Percentiles rank a stretch among this genome's conserved stretches.
phyloP scores from a whole-genome alignment of 345 rosid species.

The Clarkia xantiana region DNA sequence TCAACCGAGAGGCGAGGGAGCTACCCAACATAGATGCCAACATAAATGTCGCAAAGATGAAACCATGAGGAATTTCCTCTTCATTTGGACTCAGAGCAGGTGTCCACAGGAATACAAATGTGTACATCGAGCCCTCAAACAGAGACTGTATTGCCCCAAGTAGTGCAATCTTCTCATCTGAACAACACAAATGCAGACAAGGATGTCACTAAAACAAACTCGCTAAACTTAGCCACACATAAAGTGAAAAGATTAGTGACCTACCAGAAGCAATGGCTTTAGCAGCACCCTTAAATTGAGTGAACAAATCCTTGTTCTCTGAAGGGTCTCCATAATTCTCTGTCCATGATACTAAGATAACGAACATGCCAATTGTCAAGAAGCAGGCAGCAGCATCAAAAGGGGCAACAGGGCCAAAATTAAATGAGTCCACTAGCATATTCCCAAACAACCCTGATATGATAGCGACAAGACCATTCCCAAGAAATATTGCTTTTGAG shows the following conservation, averaged over 20 bases:
- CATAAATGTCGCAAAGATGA: constrained; percentile 94
- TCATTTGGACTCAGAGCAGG: constrained; percentile 85
- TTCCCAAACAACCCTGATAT: constrained; percentile 74
- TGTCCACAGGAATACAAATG: constrained; percentile 98
- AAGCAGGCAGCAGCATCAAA: constrained; percentile 93
- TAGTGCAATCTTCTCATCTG: constrained; percentile 93
- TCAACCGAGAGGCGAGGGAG: constrained; percentile 78
- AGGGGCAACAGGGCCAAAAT: constrained; percentile 97
- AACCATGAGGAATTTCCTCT: constrained; percentile 93
- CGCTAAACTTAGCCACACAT: background rate
- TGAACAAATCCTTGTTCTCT: constrained; percentile 76
- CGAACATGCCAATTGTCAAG: constrained; percentile 83
- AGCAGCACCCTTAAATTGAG: constrained; percentile 90
- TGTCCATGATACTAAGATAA: constrained; percentile 69
- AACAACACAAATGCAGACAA: constrained; percentile 5
- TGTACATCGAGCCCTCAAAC: constrained; percentile 98
- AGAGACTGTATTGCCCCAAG: constrained; percentile 94
- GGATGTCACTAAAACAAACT: constrained; percentile 4
- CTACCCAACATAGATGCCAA: constrained; percentile 97
- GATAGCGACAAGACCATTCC: constrained; percentile 89
- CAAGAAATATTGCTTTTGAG: constrained; percentile 90
- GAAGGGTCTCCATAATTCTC: constrained; percentile 87
- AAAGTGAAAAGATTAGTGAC: background rate
- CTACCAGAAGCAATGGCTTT: constrained; percentile 91
- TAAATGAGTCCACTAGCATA: constrained; percentile 56